These are phyloP conservation scores for Annulohypoxylon maeteangense DNA, from an alignment of 495 filamentous ascomycete genomes.

Conservation along the genomic window DNA sequence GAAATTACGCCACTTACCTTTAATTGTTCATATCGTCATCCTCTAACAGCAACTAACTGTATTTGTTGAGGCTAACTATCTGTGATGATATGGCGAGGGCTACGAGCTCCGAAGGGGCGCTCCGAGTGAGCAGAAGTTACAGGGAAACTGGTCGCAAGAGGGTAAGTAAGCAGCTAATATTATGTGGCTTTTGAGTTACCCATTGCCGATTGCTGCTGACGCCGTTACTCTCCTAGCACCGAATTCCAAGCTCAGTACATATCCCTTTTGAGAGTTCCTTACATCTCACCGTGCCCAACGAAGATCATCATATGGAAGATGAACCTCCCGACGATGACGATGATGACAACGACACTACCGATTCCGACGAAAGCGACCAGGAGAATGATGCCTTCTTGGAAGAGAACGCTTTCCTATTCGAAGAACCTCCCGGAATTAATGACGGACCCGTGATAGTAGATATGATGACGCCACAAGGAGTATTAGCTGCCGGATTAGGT, in stretches of 20 bases:
- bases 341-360: constrained; percentile 18
- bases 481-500: neutral
- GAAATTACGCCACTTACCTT: neutral
- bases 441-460: neutral
- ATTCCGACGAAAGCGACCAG: constrained; percentile 32
- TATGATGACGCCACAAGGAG: neutral
- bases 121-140: constrained; percentile 41
- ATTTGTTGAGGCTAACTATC: neutral
- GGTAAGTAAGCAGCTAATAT: constrained; percentile 35
- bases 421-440: neutral
- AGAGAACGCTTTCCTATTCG: neutral
- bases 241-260: constrained; percentile 7
- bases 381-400: constrained; percentile 2
- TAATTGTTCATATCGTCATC: neutral
- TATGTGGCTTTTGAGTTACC: neutral
- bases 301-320: constrained; percentile 17
- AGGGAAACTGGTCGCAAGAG: constrained; percentile 43
- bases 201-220: constrained; percentile 8
- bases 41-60: neutral
- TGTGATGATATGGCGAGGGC: constrained; percentile 37
- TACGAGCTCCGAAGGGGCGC: constrained; percentile 30
- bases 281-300: neutral
- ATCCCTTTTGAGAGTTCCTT: constrained; percentile 39
- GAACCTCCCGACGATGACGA: constrained; percentile 34
- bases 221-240: constrained; percentile 26